Conservation (phyloP, 805 yeast species). For the Candida sithepensis region DNA sequence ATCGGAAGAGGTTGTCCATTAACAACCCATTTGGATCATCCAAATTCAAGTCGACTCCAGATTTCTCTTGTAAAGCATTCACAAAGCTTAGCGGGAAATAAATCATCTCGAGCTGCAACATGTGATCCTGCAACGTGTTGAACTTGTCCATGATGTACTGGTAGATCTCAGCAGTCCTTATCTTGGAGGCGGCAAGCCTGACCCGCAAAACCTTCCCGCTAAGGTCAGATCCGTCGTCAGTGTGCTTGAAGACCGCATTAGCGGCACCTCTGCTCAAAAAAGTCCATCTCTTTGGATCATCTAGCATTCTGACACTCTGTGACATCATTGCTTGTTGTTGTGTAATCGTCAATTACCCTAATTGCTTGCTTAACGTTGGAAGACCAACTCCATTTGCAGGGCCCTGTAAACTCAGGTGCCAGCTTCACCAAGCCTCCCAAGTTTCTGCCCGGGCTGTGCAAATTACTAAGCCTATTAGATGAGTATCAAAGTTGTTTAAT, state of each 20-base stretch:
- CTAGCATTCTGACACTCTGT: slow-evolving; percentile 14
- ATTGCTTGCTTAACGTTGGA: no score
- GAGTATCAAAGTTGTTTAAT: no score
- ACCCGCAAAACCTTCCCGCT: slow-evolving; percentile 37
- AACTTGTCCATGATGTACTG: slow-evolving; percentile 33
- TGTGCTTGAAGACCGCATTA: slow-evolving; percentile 42
- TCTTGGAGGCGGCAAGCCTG: slow-evolving; percentile 30
- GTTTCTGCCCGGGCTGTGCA: no score
- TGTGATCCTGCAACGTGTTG: slow-evolving; percentile 9
- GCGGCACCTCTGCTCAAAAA: slow-evolving; percentile 47
- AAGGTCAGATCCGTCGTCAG: slow-evolving; percentile 32
- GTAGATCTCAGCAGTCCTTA: slow-evolving; percentile 38
- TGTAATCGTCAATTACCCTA: no score
- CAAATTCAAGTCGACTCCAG: slow-evolving; percentile 4
- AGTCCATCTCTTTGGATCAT: slow-evolving; percentile 33
- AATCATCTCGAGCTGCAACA: slow-evolving; percentile 17
- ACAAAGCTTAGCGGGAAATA: slow-evolving; percentile 1
- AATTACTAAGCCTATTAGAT: no score
- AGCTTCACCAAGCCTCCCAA: no score
- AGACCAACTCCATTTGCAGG: no score
- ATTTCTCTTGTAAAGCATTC: neutral
- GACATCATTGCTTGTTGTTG: no score
- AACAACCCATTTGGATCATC: slow-evolving; percentile 23
- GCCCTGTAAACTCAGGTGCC: no score
- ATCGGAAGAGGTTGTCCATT: slow-evolving; percentile 24